Conservation (phyloP, 345 rosid genomes). For the Triadica sebifera region DNA sequence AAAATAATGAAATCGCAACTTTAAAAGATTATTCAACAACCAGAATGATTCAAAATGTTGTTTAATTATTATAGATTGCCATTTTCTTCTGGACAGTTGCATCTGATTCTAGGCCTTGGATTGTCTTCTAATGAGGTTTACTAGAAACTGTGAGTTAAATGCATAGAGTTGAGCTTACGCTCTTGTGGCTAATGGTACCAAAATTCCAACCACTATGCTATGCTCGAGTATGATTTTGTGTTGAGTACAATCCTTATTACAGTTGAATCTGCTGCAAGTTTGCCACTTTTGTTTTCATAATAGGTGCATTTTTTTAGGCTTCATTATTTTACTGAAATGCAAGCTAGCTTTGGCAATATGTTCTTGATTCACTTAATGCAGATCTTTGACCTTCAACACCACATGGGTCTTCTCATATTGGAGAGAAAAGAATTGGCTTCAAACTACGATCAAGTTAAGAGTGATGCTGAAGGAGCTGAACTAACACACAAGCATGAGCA, state of each 20-base stretch:
- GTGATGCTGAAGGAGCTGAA: constrained; percentile 64
- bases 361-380: not conserved
- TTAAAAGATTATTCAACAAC: not conserved
- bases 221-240: not conserved
- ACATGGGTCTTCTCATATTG: constrained; percentile 85
- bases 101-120: not conserved
- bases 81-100: not conserved
- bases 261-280: not conserved
- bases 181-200: not conserved
- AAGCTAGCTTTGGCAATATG: not conserved
- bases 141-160: not conserved
- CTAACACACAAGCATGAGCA: constrained; percentile 54
- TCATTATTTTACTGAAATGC: not conserved
- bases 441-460: constrained; percentile 60
- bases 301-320: not conserved
- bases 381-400: constrained; percentile 92
- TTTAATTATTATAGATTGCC: not conserved
- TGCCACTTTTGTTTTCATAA: not conserved
- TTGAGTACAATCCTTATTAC: not conserved
- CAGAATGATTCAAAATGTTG: not conserved
- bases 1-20: not conserved
- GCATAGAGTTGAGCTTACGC: not conserved
- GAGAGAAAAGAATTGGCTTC: constrained; percentile 65
- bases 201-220: not conserved
- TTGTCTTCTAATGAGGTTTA: not conserved